Percentiles rank a stretch among this genome's conserved stretches.
Conservation (phyloP, 805 yeast species). For the Wickerhamomyces bisporus region DNA sequence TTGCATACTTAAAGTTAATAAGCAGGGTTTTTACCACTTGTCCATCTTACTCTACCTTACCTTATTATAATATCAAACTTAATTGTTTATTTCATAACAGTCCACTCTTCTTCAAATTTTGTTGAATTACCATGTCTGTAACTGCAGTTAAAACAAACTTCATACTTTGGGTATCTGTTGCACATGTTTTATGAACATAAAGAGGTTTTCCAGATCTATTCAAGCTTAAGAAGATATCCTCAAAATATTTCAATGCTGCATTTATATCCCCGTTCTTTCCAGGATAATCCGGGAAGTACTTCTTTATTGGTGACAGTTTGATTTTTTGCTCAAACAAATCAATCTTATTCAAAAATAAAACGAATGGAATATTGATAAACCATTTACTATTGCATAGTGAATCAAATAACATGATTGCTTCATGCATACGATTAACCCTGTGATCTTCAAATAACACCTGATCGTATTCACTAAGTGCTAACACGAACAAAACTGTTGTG, state of each 20-base stretch:
- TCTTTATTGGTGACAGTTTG: conserved; percentile 54
- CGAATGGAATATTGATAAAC: conserved; percentile 83
- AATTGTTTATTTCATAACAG: no score
- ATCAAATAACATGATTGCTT: conserved; percentile 78
- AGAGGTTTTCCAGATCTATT: conserved; percentile 67
- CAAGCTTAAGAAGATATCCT: conserved; percentile 54
- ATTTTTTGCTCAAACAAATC: conserved; percentile 78
- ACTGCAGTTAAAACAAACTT: conserved; percentile 86
- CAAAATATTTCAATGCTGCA: conserved; percentile 69
- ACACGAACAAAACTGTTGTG: conserved; percentile 80
- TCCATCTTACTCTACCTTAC: no score
- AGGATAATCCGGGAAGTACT: conserved; percentile 72
- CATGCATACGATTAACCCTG: conserved; percentile 84
- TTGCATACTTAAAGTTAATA: no score
- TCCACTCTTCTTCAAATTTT: conserved; percentile 75
- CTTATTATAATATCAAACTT: no score
- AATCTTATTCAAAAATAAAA: conserved; percentile 82
- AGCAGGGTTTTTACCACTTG: no score
- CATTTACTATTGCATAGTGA: conserved; percentile 79
- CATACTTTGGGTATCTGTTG: conserved; percentile 89
- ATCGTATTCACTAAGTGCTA: conserved; percentile 89
- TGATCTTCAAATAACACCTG: conserved; percentile 89
- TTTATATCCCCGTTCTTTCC: conserved; percentile 62
- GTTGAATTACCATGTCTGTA: conserved; percentile 84
- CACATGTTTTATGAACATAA: conserved; percentile 90